Percentiles rank a stretch among this genome's conserved stretches.
phyloP scores from a whole-genome alignment of 2,329 filamentous ascomycete genomes.

The Mollisia scopiformis region DNA sequence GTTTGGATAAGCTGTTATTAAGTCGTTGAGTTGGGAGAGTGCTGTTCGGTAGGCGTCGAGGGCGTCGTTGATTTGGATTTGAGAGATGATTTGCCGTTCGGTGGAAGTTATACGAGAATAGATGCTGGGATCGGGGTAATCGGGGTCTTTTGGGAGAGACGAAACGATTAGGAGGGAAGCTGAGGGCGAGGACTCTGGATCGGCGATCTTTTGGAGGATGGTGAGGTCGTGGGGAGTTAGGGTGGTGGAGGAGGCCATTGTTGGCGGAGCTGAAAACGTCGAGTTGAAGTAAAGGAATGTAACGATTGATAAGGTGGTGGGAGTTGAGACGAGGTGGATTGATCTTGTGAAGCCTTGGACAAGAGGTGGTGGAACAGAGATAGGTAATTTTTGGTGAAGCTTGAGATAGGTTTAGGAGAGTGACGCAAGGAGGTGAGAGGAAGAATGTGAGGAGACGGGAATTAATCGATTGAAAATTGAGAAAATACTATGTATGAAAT shows the following conservation, averaged over 20 bases:
- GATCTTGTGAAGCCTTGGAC: neutral
- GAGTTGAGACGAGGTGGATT: neutral
- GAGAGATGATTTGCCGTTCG: constrained; percentile 56
- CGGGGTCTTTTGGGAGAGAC: constrained; percentile 56
- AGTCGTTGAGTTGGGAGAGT: constrained; percentile 51
- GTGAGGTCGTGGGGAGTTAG: constrained; percentile 63
- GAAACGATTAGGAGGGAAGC: constrained; percentile 55
- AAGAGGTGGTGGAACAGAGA: neutral
- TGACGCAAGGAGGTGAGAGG: neutral
- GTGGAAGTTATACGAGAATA: constrained; percentile 54
- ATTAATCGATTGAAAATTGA: neutral
- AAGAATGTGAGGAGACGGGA: neutral
- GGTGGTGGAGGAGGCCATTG: constrained; percentile 50
- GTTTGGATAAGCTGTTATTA: constrained; percentile 60
- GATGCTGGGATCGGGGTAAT: constrained; percentile 51
- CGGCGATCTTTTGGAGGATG: constrained; percentile 68
- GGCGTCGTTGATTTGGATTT: constrained; percentile 48
- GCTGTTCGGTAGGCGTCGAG: constrained; percentile 49
- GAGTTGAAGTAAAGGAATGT: too few species aligned
- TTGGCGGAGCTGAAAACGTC: constrained; percentile 8
- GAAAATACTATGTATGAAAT: neutral
- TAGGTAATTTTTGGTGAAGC: neutral
- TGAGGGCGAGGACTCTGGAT: constrained; percentile 64
- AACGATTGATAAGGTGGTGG: neutral
- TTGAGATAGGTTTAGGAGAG: neutral